Conservation (phyloP, 2,329 filamentous ascomycete species). For the Dendrostoma leiphaemia region DNA sequence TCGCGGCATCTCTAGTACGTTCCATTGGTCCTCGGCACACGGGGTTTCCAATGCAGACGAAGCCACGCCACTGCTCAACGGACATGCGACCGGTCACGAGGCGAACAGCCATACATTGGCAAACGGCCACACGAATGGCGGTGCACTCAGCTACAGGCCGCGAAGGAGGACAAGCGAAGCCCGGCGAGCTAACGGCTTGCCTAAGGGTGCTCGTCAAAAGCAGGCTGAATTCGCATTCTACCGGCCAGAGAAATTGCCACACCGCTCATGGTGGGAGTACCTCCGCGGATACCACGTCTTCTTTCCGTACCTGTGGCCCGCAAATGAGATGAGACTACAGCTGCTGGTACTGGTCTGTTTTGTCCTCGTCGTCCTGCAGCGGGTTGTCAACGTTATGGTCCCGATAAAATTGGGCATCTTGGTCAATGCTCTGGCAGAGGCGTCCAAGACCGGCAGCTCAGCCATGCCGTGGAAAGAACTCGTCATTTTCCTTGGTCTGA, state of each 20-base stretch:
- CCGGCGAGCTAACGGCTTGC: conserved; percentile 35
- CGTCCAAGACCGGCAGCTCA: conserved; percentile 38
- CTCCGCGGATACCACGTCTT: conserved; percentile 88
- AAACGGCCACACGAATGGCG: conserved; percentile 29
- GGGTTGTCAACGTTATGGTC: conserved; percentile 82
- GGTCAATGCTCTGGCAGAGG: conserved; percentile 65
- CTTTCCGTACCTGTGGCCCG: conserved; percentile 96
- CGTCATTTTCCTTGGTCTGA: conserved; percentile 72
- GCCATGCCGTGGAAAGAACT: conserved; percentile 72
- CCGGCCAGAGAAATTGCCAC: conserved; percentile 79
- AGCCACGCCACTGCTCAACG: conserved; percentile 60
- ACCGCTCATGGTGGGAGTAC: conserved; percentile 95
- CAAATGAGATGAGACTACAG: conserved; percentile 71
- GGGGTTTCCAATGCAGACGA: conserved; percentile 44
- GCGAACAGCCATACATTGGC: conserved; percentile 15
- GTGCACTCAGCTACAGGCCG: conserved; percentile 22
- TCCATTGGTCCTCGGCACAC: not conserved
- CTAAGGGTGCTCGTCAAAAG: conserved; percentile 24
- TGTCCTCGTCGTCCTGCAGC: conserved; percentile 73
- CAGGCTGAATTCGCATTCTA: conserved; percentile 76
- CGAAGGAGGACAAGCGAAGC: conserved; percentile 26
- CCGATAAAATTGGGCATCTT: conserved; percentile 79
- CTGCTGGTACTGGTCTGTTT: conserved; percentile 81
- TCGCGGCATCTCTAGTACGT: conserved; percentile 45
- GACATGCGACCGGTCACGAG: conserved; percentile 34